Conservation (phyloP, 129 eudicot genomes). For the Pseudognaphalium luteoalbum region DNA sequence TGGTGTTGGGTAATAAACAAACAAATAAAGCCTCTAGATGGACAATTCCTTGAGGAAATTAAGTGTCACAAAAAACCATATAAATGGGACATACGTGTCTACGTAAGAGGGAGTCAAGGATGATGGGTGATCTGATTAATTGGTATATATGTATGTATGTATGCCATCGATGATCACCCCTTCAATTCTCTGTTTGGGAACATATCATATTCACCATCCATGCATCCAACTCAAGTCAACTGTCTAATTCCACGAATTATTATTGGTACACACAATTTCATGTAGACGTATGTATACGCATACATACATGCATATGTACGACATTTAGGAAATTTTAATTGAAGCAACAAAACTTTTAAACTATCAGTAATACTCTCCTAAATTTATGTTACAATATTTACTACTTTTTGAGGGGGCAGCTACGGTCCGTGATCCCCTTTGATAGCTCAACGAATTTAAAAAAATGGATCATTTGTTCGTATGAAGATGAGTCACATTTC, state of each 20-base stretch:
- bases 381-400: too few species aligned
- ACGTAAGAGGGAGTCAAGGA: constrained; percentile 30
- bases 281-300: too few species aligned
- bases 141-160: constrained; percentile 16
- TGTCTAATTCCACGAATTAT: constrained; percentile 26
- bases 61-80: not conserved
- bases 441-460: too few species aligned
- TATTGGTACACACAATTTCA: not conserved
- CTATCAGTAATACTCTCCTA: too few species aligned
- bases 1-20: constrained; percentile 10
- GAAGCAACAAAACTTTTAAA: too few species aligned
- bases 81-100: constrained; percentile 40
- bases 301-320: too few species aligned
- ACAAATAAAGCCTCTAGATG: constrained; percentile 21
- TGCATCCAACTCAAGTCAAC: constrained; percentile 27
- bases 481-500: too few species aligned
- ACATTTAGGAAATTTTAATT: too few species aligned
- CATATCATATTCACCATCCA: constrained; percentile 26
- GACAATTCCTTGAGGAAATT: constrained; percentile 2
- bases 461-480: too few species aligned
- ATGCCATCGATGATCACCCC: not conserved
- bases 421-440: too few species aligned
- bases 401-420: too few species aligned
- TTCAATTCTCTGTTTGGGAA: constrained; percentile 28
- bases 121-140: constrained; percentile 36